A percentile compares a stretch with the other conserved stretches of the same genome.
Evolutionary conservation across 345 rosid genomes (phyloP).

Genomic region (Theobroma cacao): DNA sequence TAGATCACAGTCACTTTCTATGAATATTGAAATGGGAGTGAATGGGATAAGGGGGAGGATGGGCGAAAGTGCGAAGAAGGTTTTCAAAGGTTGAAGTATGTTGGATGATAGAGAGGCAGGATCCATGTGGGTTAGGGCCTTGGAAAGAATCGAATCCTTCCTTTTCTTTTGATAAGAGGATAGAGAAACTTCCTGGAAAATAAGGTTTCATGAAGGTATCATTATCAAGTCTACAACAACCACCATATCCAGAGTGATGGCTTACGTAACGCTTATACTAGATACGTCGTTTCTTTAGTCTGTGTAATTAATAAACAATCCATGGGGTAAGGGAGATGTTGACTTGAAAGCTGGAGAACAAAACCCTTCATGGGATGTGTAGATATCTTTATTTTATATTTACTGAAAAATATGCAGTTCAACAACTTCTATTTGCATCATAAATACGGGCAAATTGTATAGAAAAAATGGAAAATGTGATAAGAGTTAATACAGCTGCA

Average conservation of each 20-base stretch:
- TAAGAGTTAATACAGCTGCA: not conserved
- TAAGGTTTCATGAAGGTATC: not conserved
- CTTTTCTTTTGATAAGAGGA: not conserved
- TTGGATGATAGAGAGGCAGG: not conserved
- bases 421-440: not conserved
- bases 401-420: not conserved
- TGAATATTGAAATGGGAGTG: not conserved
- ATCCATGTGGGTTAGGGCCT: not conserved
- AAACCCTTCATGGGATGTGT: not conserved
- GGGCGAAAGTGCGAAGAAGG: conserved; percentile 33
- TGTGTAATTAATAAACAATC: not conserved
- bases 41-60: not conserved
- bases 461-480: not conserved
- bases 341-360: not conserved
- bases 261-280: conserved; percentile 9
- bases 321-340: not conserved
- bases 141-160: not conserved
- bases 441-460: not conserved
- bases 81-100: conserved; percentile 4
- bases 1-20: too few relatives aligned
- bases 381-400: not conserved
- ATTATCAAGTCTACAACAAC: conserved; percentile 25
- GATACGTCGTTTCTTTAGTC: not conserved
- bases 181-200: conserved; percentile 41
- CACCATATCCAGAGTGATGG: conserved; percentile 29